Evolutionary conservation across 352 stramenopile genomes (phyloP), one percentile per base, ranked within the genome.

Genomic region (Pythium sp.): DNA sequence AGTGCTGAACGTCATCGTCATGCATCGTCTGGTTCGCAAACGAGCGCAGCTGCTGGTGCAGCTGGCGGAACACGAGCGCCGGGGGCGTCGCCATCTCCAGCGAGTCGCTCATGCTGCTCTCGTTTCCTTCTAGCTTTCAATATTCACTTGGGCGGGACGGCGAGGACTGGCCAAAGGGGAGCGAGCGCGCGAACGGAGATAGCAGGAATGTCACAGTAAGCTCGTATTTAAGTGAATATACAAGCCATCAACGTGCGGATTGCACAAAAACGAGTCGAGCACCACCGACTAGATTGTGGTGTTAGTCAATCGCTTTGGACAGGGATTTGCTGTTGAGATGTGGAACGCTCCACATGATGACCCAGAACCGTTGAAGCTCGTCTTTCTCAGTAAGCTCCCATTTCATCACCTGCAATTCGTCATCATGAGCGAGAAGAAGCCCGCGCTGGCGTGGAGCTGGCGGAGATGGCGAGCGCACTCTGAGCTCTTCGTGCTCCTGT

Each of bases 31-130:
- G 82, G 18, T 72, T 80, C 55, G 79, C 83, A 62, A 89, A 92
- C 62, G 75, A 73, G 60, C 86, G 75, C 53, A 93, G 77, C 54
- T 93, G 81, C 58, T 91, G 81, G 61, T 92, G 82, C 67, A 93
- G 76, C 78, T 82, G 77, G 56, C 85, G 81, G 76, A 88, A 92
- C 55, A 73, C 77, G 74, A 93, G 80, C 73, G 76, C 64, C 51
- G 85, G 85, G 72, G 83, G 80, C 49, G 89, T 71, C 41, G 76
- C 64, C 61, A 93, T 72, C 73, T 74, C 72, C 63, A 77, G 67
- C 68, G 72, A 49, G 36, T 72, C 68, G 51, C 62, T 65, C 60
- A 86, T 30, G 58, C 65, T 62, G 22, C 58, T 64, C 36, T 68
- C 59, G 30, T 54, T 43, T 26, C 26, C 36, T 20, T 20, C 22